Evolutionary conservation across 805 yeast genomes (phyloP), one percentile per base, ranked within the genome.

Genomic region (Candida rishiriensis): DNA sequence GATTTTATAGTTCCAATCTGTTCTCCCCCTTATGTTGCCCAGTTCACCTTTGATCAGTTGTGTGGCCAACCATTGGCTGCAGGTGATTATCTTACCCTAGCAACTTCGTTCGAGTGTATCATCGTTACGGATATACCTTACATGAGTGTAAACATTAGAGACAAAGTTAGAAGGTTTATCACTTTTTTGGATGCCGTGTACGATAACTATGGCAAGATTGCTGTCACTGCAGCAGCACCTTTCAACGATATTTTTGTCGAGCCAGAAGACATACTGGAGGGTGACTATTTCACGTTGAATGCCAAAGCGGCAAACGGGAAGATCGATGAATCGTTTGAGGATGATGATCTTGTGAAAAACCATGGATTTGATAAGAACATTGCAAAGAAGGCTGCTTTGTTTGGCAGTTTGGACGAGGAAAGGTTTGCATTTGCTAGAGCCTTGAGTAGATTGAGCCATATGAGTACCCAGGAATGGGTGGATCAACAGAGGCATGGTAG

Each of bases 381-480:
- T 46, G 90, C 88, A 10, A 75, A 79, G 53, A 79, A 80, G 58
- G 85, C 89, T 1, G 60, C 79, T 53, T 77, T 86, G 77, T 91
- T 93, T 68, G 87, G 86, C 39, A 57, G 51, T 6, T 76, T 93
- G 34, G 98, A 89, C 64, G 99, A 91, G 64, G 99, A 91, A 67
- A 78, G 84, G 63, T 93, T 91, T 69, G 99, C 99, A 16, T 91
- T 91, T 71, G 96, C 97, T 0, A 77, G 99, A 60, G 97, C 98
- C 0, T 71, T 91, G 46, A 83, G 93, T 55, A 79, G 99, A 61
- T 72, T 93, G 52, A 77, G 90, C 36, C 98, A 91, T 54, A 91
- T 91, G 97, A 83, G 95, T 52, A 85, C 96, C 5, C 83, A 82
- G 21, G 95, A 85, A 41, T 91, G 99, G 99, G 82, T 88, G 7